phyloP scores from a whole-genome alignment of 108 stramenopile species.

The Schizochytrium sp. region DNA sequence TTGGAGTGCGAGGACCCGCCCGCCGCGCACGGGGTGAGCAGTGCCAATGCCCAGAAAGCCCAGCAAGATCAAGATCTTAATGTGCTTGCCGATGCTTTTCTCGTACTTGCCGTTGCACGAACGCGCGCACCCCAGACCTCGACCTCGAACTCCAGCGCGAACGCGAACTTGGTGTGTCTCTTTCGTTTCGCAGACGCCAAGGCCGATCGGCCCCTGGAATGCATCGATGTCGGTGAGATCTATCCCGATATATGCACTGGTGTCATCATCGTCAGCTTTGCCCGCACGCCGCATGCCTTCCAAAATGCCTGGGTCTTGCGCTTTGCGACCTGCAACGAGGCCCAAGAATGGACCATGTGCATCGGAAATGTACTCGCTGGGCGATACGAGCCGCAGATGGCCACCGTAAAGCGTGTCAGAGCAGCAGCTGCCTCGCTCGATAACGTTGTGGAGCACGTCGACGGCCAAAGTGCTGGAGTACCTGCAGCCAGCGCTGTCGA shows the following conservation, averaged over 20 bases:
- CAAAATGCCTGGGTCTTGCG: background rate
- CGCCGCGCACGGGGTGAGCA: background rate
- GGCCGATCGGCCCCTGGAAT: background rate
- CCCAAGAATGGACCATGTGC: background rate
- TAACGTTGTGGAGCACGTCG: background rate
- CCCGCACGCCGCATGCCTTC: background rate
- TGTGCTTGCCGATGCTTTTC: background rate
- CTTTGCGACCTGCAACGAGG: background rate
- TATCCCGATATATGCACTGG: background rate
- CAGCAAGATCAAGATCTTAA: too few species aligned
- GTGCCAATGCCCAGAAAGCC: too few species aligned
- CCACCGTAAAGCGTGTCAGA: background rate
- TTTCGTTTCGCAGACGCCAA: background rate
- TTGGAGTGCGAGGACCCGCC: background rate
- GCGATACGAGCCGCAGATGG: background rate
- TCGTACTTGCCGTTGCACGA: background rate
- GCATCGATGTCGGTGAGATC: background rate
- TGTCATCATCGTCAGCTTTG: background rate
- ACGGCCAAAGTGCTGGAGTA: too few species aligned
- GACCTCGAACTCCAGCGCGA: too few species aligned
- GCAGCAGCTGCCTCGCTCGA: background rate
- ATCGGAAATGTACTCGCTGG: background rate
- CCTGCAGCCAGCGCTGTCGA: too few species aligned
- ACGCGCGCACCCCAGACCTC: background rate
- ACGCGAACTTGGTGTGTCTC: background rate